These are phyloP conservation scores for Fusarium illudens DNA, from an alignment of 2,329 filamentous ascomycete species.

Conservation along the genomic window DNA sequence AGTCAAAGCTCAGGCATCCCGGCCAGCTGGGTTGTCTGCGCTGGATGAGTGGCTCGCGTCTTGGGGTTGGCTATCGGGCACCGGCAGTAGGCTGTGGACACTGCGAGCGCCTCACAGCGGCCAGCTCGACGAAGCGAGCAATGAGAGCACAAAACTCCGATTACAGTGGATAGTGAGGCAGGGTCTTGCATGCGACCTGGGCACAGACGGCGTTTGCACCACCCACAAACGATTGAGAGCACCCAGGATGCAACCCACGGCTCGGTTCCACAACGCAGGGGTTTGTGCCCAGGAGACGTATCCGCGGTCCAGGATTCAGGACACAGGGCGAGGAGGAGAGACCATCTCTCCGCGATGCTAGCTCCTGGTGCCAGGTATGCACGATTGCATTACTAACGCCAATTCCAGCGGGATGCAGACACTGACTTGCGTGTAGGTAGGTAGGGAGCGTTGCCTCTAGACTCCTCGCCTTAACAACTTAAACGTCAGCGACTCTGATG, in stretches of 20 bases:
- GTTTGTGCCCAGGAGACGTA: conserved; percentile 14
- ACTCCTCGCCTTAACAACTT: background rate
- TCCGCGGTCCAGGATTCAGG: conserved; percentile 17
- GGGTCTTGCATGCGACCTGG: conserved; percentile 23
- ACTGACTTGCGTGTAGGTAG: background rate
- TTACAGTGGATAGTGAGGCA: conserved; percentile 17
- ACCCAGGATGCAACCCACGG: conserved; percentile 29
- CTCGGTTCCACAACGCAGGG: conserved; percentile 31
- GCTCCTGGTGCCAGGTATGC: conserved; percentile 7
- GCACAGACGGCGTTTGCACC: conserved; percentile 23
- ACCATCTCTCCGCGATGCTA: conserved; percentile 18
- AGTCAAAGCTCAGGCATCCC: conserved; percentile 21
- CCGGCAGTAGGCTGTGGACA: conserved; percentile 22
- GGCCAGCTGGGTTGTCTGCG: conserved; percentile 12
- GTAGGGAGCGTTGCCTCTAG: background rate
- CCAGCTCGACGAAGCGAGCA: conserved; percentile 10
- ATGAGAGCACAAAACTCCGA: conserved; percentile 24
- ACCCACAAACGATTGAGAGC: conserved; percentile 20
- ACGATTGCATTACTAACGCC: conserved; percentile 1
- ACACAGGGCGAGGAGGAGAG: conserved; percentile 5
- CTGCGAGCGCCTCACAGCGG: conserved; percentile 17
- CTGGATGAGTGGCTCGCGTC: background rate
- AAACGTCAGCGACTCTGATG: background rate
- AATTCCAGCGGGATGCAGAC: conserved; percentile 2
- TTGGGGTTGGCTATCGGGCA: conserved; percentile 19